These are phyloP conservation scores for Hanseniaspora gamundiae DNA, from an alignment of 1,139 yeast genomes.

Conservation along the genomic window DNA sequence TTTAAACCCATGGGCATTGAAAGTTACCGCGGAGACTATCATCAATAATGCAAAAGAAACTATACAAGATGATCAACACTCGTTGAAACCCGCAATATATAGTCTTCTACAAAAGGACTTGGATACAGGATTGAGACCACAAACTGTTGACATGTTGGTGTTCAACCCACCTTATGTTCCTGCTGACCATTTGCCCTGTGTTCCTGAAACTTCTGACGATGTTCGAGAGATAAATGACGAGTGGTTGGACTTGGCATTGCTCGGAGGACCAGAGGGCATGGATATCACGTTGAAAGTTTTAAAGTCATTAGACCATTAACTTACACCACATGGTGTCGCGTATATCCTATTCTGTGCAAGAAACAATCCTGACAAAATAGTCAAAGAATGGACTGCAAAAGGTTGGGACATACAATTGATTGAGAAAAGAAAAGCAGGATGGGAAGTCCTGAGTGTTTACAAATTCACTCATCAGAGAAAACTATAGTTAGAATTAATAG, in stretches of 20 bases:
- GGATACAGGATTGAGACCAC: slow-evolving; percentile 35
- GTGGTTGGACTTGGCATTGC: slow-evolving; percentile 82
- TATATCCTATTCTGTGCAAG: slow-evolving; percentile 80
- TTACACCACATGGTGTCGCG: slow-evolving; percentile 57
- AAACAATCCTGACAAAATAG: slow-evolving; percentile 60
- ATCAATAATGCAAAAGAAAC: slow-evolving; percentile 26
- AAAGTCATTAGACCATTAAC: slow-evolving; percentile 33
- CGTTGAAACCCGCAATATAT: slow-evolving; percentile 17
- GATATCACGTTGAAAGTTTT: slow-evolving; percentile 58
- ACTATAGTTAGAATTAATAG: neutral
- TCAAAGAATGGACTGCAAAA: slow-evolving; percentile 29
- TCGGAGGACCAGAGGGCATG: slow-evolving; percentile 91
- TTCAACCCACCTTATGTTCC: slow-evolving; percentile 98
- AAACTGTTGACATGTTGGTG: slow-evolving; percentile 52
- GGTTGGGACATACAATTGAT: slow-evolving; percentile 49
- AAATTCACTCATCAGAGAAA: slow-evolving; percentile 26
- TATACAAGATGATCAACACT: slow-evolving; percentile 7
- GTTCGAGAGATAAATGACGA: slow-evolving; percentile 24
- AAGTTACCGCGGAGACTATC: slow-evolving; percentile 40
- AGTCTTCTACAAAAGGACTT: slow-evolving; percentile 54
- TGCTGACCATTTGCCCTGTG: slow-evolving; percentile 51
- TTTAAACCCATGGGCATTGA: slow-evolving; percentile 66
- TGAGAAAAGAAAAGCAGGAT: slow-evolving; percentile 71
- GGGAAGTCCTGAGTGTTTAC: slow-evolving; percentile 83
- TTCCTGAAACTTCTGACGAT: slow-evolving; percentile 29